Percentiles rank a stretch among this genome's conserved stretches.
Evolutionary conservation across 768 basidiomycete species (phyloP).

Genomic region (Termitomyces sp.): DNA sequence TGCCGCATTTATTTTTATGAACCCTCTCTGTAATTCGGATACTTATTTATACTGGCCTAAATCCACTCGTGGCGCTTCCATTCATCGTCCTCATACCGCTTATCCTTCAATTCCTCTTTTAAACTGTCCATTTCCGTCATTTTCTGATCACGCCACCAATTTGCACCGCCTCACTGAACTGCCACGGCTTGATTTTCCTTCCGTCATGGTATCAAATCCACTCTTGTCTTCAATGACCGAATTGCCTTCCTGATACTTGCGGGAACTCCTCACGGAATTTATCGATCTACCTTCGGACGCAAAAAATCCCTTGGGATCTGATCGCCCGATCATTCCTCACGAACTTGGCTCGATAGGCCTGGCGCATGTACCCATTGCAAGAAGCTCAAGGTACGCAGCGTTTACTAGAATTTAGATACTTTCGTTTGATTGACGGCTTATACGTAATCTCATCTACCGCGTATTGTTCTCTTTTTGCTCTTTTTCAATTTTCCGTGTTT

Average conservation of each 20-base stretch:
- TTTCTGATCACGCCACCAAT: not conserved
- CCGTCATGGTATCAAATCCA: not conserved
- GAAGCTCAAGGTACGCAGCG: constrained; percentile 67
- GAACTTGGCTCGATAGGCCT: constrained; percentile 37
- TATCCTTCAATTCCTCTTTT: not conserved
- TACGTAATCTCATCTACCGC: constrained; percentile 8
- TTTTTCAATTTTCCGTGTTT: constrained; percentile 6
- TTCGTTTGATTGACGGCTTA: constrained; percentile 10
- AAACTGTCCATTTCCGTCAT: not conserved
- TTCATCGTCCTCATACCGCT: not conserved
- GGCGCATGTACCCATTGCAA: constrained; percentile 87
- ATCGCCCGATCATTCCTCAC: constrained; percentile 2
- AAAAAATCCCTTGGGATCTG: constrained; percentile 5
- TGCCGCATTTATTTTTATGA: not conserved
- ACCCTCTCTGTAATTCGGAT: not conserved
- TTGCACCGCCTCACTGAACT: constrained; percentile 12
- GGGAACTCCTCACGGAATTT: not conserved
- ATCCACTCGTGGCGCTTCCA: not conserved
- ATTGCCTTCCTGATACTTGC: not conserved
- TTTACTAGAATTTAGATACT: constrained; percentile 9
- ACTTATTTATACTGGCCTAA: not conserved
- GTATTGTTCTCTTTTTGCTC: constrained; percentile 4
- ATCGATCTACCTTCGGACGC: constrained; percentile 4
- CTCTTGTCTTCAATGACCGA: not conserved
- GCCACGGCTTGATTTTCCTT: constrained; percentile 6